Evolutionary conservation across 495 filamentous ascomycete species (phyloP).

Genomic region (Trichoderma erinaceum): DNA sequence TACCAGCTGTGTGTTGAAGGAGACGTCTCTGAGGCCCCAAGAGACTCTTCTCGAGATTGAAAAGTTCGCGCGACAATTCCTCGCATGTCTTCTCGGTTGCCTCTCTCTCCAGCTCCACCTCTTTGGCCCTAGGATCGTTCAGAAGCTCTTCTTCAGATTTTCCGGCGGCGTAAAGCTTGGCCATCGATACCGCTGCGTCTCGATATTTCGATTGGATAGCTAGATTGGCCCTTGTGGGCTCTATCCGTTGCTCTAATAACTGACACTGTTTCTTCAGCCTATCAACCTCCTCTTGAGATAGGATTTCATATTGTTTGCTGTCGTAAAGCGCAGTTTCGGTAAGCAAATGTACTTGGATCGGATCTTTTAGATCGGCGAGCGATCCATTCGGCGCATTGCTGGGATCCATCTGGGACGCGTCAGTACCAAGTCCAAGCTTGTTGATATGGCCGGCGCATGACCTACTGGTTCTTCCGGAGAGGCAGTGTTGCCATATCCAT

Average conservation of each 20-base stretch:
- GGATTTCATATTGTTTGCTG: conserved; percentile 72
- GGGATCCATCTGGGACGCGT: conserved; percentile 29
- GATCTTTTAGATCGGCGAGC: conserved; percentile 46
- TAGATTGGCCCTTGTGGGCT: conserved; percentile 71
- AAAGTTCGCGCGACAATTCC: conserved; percentile 73
- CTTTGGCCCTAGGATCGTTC: conserved; percentile 41
- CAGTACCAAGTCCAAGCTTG: background rate
- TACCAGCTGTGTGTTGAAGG: conserved; percentile 85
- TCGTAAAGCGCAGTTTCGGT: conserved; percentile 91
- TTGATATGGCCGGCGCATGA: background rate
- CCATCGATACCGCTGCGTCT: conserved; percentile 84
- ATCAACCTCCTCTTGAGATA: conserved; percentile 88
- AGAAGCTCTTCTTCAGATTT: background rate
- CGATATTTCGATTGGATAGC: conserved; percentile 89
- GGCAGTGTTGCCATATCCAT: background rate
- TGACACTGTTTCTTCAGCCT: conserved; percentile 78
- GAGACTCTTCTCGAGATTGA: conserved; percentile 63
- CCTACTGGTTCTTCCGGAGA: background rate
- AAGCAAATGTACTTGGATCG: conserved; percentile 70
- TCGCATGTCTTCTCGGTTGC: conserved; percentile 76
- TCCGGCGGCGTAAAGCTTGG: conserved; percentile 54
- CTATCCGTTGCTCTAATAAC: conserved; percentile 64
- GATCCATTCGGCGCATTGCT: conserved; percentile 35
- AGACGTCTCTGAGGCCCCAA: conserved; percentile 66
- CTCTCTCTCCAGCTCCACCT: conserved; percentile 68